A percentile compares a stretch with the other conserved stretches of the same genome.
Evolutionary conservation across 495 filamentous ascomycete species (phyloP).

Genomic region (Penicillium tannophilum): DNA sequence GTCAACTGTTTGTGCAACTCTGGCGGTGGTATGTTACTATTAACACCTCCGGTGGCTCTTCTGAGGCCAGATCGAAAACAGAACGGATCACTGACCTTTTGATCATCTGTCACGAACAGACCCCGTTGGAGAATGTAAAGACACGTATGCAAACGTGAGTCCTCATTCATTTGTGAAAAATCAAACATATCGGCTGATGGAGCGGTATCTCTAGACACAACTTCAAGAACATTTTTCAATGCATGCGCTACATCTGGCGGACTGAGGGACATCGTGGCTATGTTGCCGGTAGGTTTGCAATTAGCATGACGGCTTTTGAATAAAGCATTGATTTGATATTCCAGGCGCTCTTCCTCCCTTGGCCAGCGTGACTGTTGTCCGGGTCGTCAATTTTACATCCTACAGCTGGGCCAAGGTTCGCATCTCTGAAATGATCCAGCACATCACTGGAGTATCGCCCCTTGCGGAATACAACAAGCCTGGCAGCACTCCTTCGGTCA

Average conservation of each 20-base stretch:
- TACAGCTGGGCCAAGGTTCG: slow-evolving; percentile 83
- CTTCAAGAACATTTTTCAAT: slow-evolving; percentile 45
- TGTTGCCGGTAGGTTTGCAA: slow-evolving; percentile 42
- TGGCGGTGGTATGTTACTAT: slow-evolving; percentile 44
- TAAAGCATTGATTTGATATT: not conserved
- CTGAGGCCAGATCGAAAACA: not conserved
- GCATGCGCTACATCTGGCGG: slow-evolving; percentile 46
- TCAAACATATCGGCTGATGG: not conserved
- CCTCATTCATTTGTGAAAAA: not conserved
- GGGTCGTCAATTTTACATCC: slow-evolving; percentile 90
- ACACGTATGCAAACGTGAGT: slow-evolving; percentile 55
- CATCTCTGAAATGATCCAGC: slow-evolving; percentile 55
- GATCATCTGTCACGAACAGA: slow-evolving; percentile 25
- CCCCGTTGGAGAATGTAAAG: slow-evolving; percentile 52
- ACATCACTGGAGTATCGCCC: slow-evolving; percentile 67
- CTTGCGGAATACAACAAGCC: slow-evolving; percentile 68
- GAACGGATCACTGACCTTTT: not conserved
- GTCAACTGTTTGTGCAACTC: slow-evolving; percentile 47
- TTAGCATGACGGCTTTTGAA: not conserved
- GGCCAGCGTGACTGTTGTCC: slow-evolving; percentile 83
- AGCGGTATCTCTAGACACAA: slow-evolving; percentile 34
- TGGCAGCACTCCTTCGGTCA: slow-evolving; percentile 68
- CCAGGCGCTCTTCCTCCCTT: slow-evolving; percentile 78
- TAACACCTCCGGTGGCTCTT: not conserved
- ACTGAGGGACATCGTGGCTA: slow-evolving; percentile 51